phyloP scores from a whole-genome alignment of 2,329 filamentous ascomycete genomes.

The Xylariaceae sp. region DNA sequence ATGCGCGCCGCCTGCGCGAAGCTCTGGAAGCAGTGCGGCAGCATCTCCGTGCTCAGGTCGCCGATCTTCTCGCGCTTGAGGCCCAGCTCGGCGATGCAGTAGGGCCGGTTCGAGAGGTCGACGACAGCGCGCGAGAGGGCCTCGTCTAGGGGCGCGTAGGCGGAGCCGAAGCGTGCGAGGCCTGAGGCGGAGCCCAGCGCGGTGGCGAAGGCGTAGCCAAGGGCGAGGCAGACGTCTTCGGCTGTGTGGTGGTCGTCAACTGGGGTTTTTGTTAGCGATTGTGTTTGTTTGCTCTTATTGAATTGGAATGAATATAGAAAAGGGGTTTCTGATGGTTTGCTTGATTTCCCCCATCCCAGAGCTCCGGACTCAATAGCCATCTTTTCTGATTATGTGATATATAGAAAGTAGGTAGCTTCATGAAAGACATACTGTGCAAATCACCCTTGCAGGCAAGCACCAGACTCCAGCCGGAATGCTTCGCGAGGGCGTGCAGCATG shows the following conservation, averaged over 20 bases:
- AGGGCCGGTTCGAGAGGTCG: slow-evolving; percentile 90
- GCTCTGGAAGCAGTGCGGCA: slow-evolving; percentile 90
- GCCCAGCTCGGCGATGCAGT: slow-evolving; percentile 74
- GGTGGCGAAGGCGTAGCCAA: slow-evolving; percentile 76
- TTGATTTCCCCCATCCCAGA: background rate
- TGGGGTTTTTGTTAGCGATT: slow-evolving; percentile 33
- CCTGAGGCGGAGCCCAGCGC: slow-evolving; percentile 75
- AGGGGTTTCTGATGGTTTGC: too few species aligned
- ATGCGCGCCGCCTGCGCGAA: slow-evolving; percentile 87
- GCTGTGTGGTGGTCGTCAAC: slow-evolving; percentile 99
- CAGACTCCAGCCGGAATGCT: slow-evolving; percentile 93
- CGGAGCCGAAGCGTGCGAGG: slow-evolving; percentile 83
- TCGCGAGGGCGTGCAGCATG: slow-evolving; percentile 95
- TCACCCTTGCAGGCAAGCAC: slow-evolving; percentile 80
- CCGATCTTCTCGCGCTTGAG: slow-evolving; percentile 90
- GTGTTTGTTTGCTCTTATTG: background rate
- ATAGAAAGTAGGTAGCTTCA: background rate
- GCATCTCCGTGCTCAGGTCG: slow-evolving; percentile 91
- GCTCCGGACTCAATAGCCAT: background rate
- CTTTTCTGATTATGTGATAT: background rate
- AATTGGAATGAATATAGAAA: too few species aligned
- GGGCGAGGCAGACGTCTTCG: slow-evolving; percentile 89
- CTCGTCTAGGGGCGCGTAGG: slow-evolving; percentile 92
- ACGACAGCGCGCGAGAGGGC: slow-evolving; percentile 89
- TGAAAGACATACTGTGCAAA: slow-evolving; percentile 65